These are phyloP conservation scores for Lecanicillium sp. DNA, from an alignment of 2,329 filamentous ascomycete genomes.

Conservation along the genomic window DNA sequence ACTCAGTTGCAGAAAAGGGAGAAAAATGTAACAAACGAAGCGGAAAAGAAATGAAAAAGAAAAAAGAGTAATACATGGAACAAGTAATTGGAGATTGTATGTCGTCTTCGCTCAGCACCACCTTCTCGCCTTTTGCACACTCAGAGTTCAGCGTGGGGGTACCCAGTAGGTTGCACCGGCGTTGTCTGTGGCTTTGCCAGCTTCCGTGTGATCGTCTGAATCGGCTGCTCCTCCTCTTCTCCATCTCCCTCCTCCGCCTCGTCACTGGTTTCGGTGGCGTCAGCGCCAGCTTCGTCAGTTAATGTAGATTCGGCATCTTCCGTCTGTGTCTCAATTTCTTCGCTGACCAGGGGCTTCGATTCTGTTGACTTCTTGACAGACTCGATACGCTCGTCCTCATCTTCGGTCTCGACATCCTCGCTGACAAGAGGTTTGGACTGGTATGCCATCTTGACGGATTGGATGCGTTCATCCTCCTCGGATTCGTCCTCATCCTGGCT, in stretches of 20 bases:
- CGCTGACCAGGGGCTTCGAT: constrained; percentile 7
- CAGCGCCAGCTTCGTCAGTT: too few relatives aligned
- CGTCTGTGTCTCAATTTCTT: neutral
- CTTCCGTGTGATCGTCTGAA: neutral
- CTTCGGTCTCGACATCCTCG: constrained; percentile 21
- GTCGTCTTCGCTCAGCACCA: too few relatives aligned
- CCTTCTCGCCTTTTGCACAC: too few relatives aligned
- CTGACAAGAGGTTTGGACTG: constrained; percentile 20
- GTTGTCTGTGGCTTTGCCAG: neutral
- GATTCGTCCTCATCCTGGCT: constrained; percentile 13
- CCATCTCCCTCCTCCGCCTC: too few relatives aligned
- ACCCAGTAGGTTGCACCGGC: neutral
- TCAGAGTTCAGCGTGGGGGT: too few relatives aligned
- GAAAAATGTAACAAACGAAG: too few relatives aligned
- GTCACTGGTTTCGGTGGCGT: too few relatives aligned
- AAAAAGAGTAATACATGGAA: too few relatives aligned
- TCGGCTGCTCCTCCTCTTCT: too few relatives aligned
- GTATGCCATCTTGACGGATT: neutral
- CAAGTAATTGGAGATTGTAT: too few relatives aligned
- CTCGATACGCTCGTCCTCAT: constrained; percentile 24
- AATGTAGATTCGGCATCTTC: constrained; percentile 8
- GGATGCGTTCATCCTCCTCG: constrained; percentile 15
- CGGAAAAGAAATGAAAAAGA: too few relatives aligned
- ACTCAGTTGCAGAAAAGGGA: too few relatives aligned
- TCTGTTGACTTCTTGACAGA: constrained; percentile 19